These are phyloP conservation scores for Ailanthus altissimus DNA, from an alignment of 345 rosid species.

Conservation along the genomic window DNA sequence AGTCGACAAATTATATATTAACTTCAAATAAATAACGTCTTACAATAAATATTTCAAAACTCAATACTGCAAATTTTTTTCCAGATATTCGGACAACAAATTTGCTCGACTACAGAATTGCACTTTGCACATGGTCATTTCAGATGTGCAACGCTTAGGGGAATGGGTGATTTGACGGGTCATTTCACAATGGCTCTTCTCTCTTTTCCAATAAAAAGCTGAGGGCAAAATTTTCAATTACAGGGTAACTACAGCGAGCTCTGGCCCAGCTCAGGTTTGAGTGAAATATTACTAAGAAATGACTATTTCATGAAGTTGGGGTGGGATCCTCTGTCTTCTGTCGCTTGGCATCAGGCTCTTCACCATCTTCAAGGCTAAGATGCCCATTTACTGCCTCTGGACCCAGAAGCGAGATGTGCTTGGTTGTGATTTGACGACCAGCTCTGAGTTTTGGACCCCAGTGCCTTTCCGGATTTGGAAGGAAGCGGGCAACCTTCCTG, in stretches of 20 bases:
- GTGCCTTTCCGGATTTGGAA: constrained; percentile 97
- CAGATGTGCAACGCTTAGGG: background rate
- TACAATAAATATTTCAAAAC: constrained; percentile 8
- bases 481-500: constrained; percentile 87
- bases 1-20: background rate
- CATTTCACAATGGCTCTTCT: background rate
- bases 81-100: constrained; percentile 1
- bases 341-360: constrained; percentile 49
- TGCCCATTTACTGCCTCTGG: constrained; percentile 82
- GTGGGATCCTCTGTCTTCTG: constrained; percentile 41
- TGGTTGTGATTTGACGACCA: constrained; percentile 91
- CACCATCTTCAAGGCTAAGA: constrained; percentile 47
- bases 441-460: constrained; percentile 99
- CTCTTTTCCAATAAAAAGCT: background rate
- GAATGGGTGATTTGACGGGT: too few relatives aligned
- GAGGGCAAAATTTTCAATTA: background rate
- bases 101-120: background rate
- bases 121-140: background rate
- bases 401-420: constrained; percentile 93
- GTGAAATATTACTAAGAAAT: background rate
- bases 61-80: constrained; percentile 15
- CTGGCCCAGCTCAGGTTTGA: constrained; percentile 5
- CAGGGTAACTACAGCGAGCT: background rate
- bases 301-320: constrained; percentile 19
- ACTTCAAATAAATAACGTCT: constrained; percentile 1